phyloP scores from a whole-genome alignment of 225 moss, liverwort and hornwort species.

The Anthoceros angustus region DNA sequence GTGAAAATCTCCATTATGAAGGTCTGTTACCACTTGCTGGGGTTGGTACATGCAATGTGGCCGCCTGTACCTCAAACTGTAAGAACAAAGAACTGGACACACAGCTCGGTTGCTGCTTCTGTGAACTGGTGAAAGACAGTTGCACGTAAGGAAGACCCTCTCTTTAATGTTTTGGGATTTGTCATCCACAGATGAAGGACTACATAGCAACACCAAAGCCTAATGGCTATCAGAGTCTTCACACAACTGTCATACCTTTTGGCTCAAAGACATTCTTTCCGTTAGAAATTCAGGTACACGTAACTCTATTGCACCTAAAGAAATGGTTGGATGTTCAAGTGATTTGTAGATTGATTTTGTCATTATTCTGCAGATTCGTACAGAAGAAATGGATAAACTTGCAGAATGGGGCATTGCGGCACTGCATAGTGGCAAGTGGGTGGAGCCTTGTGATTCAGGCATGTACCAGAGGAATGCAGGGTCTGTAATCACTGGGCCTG shows the following conservation, averaged over 20 bases:
- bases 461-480: conserved; percentile 42
- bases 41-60: conserved; percentile 97
- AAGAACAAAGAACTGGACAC: conserved; percentile 6
- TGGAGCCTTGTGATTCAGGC: conserved; percentile 37
- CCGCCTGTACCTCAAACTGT: conserved; percentile 98
- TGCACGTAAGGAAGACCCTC: neutral
- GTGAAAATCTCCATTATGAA: conserved; percentile 12
- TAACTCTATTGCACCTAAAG: neutral
- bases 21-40: conserved; percentile 98
- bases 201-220: conserved; percentile 98
- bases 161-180: neutral
- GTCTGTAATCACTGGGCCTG: conserved; percentile 46
- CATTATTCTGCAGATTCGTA: conserved; percentile 50
- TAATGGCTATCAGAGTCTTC: conserved; percentile 98
- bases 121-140: neutral
- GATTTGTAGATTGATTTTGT: neutral
- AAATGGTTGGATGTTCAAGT: neutral
- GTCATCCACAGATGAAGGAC: conserved; percentile 62
- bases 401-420: conserved; percentile 97
- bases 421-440: conserved; percentile 70
- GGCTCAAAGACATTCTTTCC: conserved; percentile 87
- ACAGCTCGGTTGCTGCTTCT: neutral
- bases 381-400: conserved; percentile 99
- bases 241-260: conserved; percentile 94
- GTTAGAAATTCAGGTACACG: conserved; percentile 78